Evolutionary conservation across 345 rosid species (phyloP), one percentile per base, ranked within the genome.

Genomic region (Citrus unshiu): DNA sequence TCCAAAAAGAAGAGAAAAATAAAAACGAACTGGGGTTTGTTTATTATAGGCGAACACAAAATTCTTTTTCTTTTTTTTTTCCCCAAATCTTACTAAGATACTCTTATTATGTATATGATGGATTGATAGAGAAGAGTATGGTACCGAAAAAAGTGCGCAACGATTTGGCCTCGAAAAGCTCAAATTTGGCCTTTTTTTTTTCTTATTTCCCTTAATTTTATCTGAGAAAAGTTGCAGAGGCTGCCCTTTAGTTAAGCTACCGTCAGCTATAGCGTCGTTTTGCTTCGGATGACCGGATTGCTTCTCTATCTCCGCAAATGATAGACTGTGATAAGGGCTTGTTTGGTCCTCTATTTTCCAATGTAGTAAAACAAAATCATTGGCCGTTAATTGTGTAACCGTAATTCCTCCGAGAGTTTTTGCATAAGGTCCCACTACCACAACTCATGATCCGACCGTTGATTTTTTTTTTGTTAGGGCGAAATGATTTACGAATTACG

Each of bases 331-430:
- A 89, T 77, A 86, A 87, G 85, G 85, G 80, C 90, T 83, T 91
- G 91, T 88, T 90, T 86, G 98, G 94, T 90, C 85, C 85, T 86
- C 91, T 76, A 81, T 74, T 80, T 68, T 57, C 83, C 86, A 7
- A 24, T 64, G 75, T 79, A 64, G 78, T 69, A 76, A 68, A 82
- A 88, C 88, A 79, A 87, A 74, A 83, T 5, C 59, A 14, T 61
- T 18, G 10, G 59, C 51, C 51, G 51, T 46, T 46, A 46, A 46
- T 13, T 12, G 18, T 46, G 18, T 46, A 35, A 35, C 37, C 5
- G 37, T 35, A 46, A 46, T 12, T 46, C 51, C 51, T 3, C 51
- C 18, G 14, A 13, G 14, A 10, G 18, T 13, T 3, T 13, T 3
- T 3, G 51, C 51, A 12, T 46, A 13, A 46, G 51, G 51, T 46